These are phyloP conservation scores for Serendipita sp. DNA, from an alignment of 1,284 basidiomycete species.

Conservation along the genomic window DNA sequence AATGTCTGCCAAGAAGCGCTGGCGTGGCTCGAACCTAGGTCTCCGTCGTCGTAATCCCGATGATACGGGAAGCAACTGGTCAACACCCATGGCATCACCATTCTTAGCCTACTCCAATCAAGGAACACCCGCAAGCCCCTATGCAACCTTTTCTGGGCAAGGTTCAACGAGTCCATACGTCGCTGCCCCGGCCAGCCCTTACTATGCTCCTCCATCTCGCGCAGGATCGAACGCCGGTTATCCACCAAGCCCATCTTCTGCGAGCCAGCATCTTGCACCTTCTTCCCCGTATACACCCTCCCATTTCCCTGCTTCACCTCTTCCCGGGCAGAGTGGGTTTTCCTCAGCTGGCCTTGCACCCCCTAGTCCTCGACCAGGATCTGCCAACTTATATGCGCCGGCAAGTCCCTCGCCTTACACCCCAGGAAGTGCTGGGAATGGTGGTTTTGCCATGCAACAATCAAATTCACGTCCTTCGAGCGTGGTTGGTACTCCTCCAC, in stretches of 20 bases:
- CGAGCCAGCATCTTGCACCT: background rate
- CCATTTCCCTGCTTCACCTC: background rate
- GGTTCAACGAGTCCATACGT: background rate
- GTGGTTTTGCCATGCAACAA: background rate
- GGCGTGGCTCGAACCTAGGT: constrained; percentile 32
- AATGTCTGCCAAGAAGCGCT: constrained; percentile 31
- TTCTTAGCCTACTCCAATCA: constrained; percentile 5
- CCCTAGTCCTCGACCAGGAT: background rate
- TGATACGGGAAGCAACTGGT: background rate
- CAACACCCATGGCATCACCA: background rate
- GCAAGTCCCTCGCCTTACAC: background rate
- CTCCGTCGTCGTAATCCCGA: constrained; percentile 20
- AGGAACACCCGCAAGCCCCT: constrained; percentile 1
- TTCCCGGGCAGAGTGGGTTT: background rate
- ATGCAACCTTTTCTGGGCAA: background rate
- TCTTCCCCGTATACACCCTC: background rate
- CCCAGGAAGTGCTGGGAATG: background rate
- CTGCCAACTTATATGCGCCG: background rate
- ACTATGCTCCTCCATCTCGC: background rate
- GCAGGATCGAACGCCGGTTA: background rate
- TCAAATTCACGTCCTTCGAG: background rate
- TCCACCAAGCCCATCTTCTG: background rate
- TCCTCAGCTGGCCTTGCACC: background rate
- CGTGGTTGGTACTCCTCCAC: background rate
- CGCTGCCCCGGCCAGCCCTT: background rate